Evolutionary conservation across 2,329 filamentous ascomycete species (phyloP).

Genomic region (Rhinocladiella similis): DNA sequence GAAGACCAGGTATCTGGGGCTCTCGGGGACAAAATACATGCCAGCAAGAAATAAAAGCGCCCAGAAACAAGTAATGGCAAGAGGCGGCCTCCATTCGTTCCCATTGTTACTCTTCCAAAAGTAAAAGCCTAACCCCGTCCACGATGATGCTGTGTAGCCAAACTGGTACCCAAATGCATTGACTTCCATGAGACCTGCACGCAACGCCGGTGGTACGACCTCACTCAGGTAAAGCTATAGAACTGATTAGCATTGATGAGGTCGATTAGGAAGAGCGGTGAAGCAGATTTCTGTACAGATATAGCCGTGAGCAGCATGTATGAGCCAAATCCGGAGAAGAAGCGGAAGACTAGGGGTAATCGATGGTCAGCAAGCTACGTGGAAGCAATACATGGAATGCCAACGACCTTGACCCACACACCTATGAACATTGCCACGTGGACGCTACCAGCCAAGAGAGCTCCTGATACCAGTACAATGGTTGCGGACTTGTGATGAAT

Average conservation of each 20-base stretch:
- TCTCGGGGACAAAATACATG: constrained; percentile 24
- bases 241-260: constrained; percentile 6
- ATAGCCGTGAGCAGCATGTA: constrained; percentile 28
- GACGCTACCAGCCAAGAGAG: constrained; percentile 18
- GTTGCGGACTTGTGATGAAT: too few relatives aligned
- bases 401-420: too few relatives aligned
- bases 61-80: constrained; percentile 22
- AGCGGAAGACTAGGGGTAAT: constrained; percentile 25
- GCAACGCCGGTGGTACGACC: constrained; percentile 22
- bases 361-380: too few relatives aligned
- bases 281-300: background rate
- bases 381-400: too few relatives aligned
- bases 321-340: constrained; percentile 23
- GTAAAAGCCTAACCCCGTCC: constrained; percentile 27
- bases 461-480: constrained; percentile 11
- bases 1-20: constrained; percentile 26
- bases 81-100: constrained; percentile 27
- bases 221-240: constrained; percentile 28
- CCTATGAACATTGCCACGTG: constrained; percentile 25
- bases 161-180: constrained; percentile 21
- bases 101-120: constrained; percentile 25
- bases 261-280: background rate
- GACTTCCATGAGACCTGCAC: constrained; percentile 25
- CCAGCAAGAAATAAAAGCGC: constrained; percentile 20
- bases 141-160: constrained; percentile 22